Base-by-base conservation (phyloP, 2,329 filamentous ascomycete genomes). In the Byssoonygena ceratinophila region DNA sequence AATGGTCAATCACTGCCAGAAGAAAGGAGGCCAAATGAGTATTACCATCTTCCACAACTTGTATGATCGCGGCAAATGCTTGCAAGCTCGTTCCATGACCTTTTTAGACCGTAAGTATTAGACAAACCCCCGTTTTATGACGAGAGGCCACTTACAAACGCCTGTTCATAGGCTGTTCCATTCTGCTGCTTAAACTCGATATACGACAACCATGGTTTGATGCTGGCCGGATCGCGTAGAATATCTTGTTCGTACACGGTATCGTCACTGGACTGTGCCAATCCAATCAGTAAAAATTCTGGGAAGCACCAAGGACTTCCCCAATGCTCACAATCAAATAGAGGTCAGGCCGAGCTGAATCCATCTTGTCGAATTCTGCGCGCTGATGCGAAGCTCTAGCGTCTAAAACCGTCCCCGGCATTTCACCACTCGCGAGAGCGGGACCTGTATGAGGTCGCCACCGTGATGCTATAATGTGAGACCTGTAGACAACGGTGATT, bases 161-260 rank as follows among this genome's bases (percentile, higher is more conserved):
- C 86, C 71, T 94, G 91, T 72, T 97, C 91, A 51, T 87, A 81
- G 40, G 87, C 65, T 41, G 80, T 87, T 60, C 90, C 91, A 77
- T 94, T 85, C 61, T 88, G 85, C 60, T 82, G 74, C 72, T 98
- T 98, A 77, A 87, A 90, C 59, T 88, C 83, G 66, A 91, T 86
- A 70, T 97, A 98, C 60, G 88, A 83, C 54, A 98, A 79, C 92
- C 92, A 98, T 63, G 92, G 90, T 71, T 91, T 94, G 60, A 91
- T 82, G 67, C 83, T 92, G 63, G 84, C 85, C 7, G 83, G 81
- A 63, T 94, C 87, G 61, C 90, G 86, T 59, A 92, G 75, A 56
- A 97, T 82, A 68, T 98, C 92, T 71, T 96, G 90, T 73, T 98
- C 94, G 76, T 97, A 98, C 56, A 94, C 80, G 52, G 87, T 84